Evolutionary conservation across 768 basidiomycete species (phyloP), one percentile per base, ranked within the genome.

Genomic region (Suillus subalutaceus): DNA sequence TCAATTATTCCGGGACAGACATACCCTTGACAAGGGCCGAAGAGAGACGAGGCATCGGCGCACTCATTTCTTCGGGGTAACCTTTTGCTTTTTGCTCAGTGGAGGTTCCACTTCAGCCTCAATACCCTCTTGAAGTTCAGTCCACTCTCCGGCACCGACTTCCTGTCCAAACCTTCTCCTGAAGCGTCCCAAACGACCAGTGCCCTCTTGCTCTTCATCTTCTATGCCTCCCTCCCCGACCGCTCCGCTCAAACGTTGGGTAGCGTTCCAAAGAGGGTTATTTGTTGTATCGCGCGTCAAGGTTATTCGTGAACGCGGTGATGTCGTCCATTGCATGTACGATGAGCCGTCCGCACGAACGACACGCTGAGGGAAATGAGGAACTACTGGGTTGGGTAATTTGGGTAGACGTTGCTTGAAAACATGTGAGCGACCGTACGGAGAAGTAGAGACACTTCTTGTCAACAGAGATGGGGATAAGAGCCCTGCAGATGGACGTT

Each of bases 281-380:
- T 95, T 97, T 18, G 92, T 93, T 60, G 92, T 89, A 72, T 97
- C 95, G 50, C 94, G 88, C 23, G 94, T 92, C 57, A 96, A 82
- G 44, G 89, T 86, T 56, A 94, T 85, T 44, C 86, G 76, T 4
- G 90, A 89, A 7, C 88, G 89, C 0, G 96, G 95, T 0, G 94
- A 94, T 1, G 95, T 96, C 15, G 92, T 93, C 86, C 90, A 92
- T 70, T 96, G 92, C 6, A 86, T 88, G 75, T 93, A 94, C 1
- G 91, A 92, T 35, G 92, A 91, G 13, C 96, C 95, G 79, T 97
- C 96, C 0, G 94, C 89, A 70, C 92, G 89, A 65, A 93, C 85
- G 67, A 97, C 91, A 68, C 84, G 86, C 77, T 96, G 94, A 4
- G 93, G 90, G 77, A 90, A 97, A 68, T 90, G 90, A 41, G 93